Conservation (phyloP, 192 early-diverging fungal species). For the Coemansia interrupta region DNA sequence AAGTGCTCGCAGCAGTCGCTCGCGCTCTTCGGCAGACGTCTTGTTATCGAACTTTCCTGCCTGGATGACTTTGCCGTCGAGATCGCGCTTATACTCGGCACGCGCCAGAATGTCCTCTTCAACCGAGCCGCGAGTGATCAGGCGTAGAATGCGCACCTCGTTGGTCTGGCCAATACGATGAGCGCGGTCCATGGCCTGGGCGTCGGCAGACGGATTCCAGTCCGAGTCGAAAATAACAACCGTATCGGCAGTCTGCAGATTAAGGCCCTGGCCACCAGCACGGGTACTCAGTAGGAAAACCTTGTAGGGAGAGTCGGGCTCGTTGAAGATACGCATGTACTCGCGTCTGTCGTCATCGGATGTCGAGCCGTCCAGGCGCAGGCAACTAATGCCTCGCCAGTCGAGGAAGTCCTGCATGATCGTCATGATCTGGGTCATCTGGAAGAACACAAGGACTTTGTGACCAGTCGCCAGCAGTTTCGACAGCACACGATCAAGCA, state of each 20-base stretch:
- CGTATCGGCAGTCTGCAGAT: constrained; percentile 95
- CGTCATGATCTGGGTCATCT: constrained; percentile 89
- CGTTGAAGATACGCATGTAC: constrained; percentile 81
- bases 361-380: constrained; percentile 89
- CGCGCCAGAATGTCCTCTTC: constrained; percentile 91
- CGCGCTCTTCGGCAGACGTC: constrained; percentile 88
- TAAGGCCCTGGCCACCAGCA: constrained; percentile 94
- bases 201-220: constrained; percentile 98
- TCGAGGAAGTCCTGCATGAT: constrained; percentile 95
- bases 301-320: constrained; percentile 71
- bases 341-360: constrained; percentile 83
- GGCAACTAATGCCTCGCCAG: constrained; percentile 64
- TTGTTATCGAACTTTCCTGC: constrained; percentile 99
- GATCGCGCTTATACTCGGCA: constrained; percentile 92
- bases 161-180: constrained; percentile 99
- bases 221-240: constrained; percentile 98
- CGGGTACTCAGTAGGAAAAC: constrained; percentile 92
- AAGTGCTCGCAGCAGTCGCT: constrained; percentile 80
- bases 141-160: constrained; percentile 90
- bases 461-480: constrained; percentile 82
- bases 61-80: constrained; percentile 98
- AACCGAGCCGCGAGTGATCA: constrained; percentile 87
- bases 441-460: constrained; percentile 75
- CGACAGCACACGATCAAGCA: constrained; percentile 91
- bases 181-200: constrained; percentile 98